Percentiles rank a stretch among this genome's conserved stretches.
These are phyloP conservation scores for Musa balbisiana DNA, from an alignment of 202 grass and related monocot species.

Conservation along the genomic window DNA sequence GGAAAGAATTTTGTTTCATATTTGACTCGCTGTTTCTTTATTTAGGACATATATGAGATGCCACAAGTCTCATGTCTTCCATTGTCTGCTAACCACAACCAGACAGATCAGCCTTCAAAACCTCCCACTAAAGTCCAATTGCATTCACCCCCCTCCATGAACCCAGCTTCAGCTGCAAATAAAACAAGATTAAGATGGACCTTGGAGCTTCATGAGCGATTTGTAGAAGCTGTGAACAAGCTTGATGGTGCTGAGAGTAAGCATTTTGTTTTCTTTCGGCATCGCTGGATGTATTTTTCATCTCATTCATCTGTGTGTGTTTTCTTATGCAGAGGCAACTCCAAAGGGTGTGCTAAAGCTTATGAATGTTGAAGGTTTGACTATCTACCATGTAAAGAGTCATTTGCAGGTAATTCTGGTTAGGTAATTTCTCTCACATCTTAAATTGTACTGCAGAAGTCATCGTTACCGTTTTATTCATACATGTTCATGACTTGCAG, in stretches of 20 bases:
- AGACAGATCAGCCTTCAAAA: constrained; percentile 9
- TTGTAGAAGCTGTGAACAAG: constrained; percentile 68
- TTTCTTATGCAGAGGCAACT: constrained; percentile 59
- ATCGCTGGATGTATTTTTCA: constrained; percentile 14
- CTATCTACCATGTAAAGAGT: constrained; percentile 91
- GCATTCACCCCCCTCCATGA: constrained; percentile 36
- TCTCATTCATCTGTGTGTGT: neutral
- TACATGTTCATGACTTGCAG: constrained; percentile 30
- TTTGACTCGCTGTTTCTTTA: neutral
- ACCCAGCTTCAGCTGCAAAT: constrained; percentile 23
- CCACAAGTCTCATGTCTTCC: constrained; percentile 28
- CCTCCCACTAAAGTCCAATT: constrained; percentile 38
- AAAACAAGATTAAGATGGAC: constrained; percentile 82
- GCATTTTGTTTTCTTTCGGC: constrained; percentile 22
- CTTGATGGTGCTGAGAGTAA: constrained; percentile 76
- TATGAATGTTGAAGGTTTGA: constrained; percentile 80
- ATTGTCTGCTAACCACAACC: constrained; percentile 19
- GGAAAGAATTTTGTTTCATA: neutral
- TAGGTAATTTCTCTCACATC: neutral
- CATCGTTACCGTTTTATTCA: neutral
- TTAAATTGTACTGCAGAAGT: neutral
- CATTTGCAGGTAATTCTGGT: constrained; percentile 57
- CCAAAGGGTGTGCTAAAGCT: constrained; percentile 80
- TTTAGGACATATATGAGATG: constrained; percentile 61
- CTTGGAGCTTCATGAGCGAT: constrained; percentile 62